Base-by-base conservation (phyloP, 2,329 filamentous ascomycete genomes). In the Beauveria sp. region DNA sequence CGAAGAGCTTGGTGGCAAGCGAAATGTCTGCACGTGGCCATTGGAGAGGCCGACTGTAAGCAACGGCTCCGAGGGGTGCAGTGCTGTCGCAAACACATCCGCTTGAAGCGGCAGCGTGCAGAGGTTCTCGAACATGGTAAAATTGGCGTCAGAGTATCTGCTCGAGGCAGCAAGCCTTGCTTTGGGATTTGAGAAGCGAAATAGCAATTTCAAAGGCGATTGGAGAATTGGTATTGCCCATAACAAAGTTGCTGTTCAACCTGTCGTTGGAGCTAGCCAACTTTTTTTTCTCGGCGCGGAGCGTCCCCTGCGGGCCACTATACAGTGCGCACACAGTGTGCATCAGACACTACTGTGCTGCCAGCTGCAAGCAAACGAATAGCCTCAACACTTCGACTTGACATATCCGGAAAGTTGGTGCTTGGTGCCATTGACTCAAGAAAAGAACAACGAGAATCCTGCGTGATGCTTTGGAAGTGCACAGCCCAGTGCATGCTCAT, bases 21-120 rank as follows among this genome's bases (percentile, higher is more conserved):
- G 85, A 70, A 91, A 92, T 47, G 88, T 90, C 73, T 96, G 84
- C 64, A 97, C 92, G 72, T 94, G 91, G 62, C 93, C 93, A 59
- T 83, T 88, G 18, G 89, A 86, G 28, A 97, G 82, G 18, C 94
- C 94, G 53, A 96, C 90, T 0, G 92, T 90, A 64, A 99, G 80
- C 55, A 99, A 77, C 16, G 93, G 91, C 71, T 92, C 86, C 1
- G 82, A 84, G 1, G 94, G 92, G 72, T 99, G 94, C 22, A 96
- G 79, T 14, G 88, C 89, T 74, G 96, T 92, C 1, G 91, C 77
- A 77, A 99, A 97, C 68, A 99, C 81, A 70, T 97, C 94, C 61
- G 90, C 84, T 62, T 84, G 84, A 52, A 97, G 85, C 64, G 92
- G 92, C 51, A 97, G 84, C 28, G 90, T 91, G 80, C 93, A 97